These are phyloP conservation scores for Flaveria robusta DNA, from an alignment of 129 eudicot species.

Conservation along the genomic window DNA sequence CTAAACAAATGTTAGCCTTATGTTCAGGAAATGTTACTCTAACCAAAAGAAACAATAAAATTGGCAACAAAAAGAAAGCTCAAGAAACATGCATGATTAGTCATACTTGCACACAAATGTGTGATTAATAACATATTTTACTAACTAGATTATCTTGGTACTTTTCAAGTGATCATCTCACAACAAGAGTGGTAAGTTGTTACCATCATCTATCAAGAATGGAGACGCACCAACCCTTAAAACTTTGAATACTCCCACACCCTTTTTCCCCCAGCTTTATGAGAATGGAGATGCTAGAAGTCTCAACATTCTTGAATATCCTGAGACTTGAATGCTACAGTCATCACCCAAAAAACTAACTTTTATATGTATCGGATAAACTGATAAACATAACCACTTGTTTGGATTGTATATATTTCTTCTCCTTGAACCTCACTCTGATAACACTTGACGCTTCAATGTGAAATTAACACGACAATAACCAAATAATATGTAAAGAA, in stretches of 20 bases:
- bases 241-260: too few species aligned
- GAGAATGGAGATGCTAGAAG: neutral
- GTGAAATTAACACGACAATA: neutral
- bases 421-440: neutral
- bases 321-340: neutral
- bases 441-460: neutral
- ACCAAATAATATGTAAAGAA: neutral
- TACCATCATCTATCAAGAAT: neutral
- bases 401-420: neutral
- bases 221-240: too few species aligned
- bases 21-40: conserved; percentile 7
- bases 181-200: too few species aligned
- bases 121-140: neutral
- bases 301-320: conserved; percentile 2
- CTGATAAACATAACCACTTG: neutral
- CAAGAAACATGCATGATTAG: neutral
- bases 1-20: conserved; percentile 35
- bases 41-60: conserved; percentile 5
- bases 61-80: neutral
- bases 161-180: too few species aligned
- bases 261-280: too few species aligned
- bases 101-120: neutral
- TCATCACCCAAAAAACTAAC: neutral
- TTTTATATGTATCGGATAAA: neutral
- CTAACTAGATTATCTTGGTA: neutral